These are phyloP conservation scores for Melanogaster broomeanus DNA, from an alignment of 768 basidiomycete genomes.

Conservation along the genomic window DNA sequence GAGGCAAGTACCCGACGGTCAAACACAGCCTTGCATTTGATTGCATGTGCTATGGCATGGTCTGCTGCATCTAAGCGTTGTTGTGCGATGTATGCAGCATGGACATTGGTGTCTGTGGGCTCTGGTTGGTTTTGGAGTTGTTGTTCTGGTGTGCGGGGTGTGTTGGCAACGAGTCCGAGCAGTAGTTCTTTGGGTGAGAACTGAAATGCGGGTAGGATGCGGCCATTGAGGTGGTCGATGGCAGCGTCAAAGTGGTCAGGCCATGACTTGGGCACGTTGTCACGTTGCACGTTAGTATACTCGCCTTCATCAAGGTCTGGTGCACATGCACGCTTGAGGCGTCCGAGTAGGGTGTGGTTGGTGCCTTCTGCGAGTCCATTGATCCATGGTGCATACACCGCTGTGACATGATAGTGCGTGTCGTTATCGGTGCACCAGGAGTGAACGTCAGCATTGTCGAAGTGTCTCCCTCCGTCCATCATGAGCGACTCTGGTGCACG, in stretches of 20 bases:
- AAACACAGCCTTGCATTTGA: constrained; percentile 26
- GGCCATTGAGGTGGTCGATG: constrained; percentile 15
- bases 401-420: constrained; percentile 10
- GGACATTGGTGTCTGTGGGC: constrained; percentile 5
- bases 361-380: too few relatives aligned
- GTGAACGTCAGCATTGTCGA: too few relatives aligned
- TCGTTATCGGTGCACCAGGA: constrained; percentile 5
- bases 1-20: constrained; percentile 20
- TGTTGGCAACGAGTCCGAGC: constrained; percentile 33
- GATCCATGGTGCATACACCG: constrained; percentile 32
- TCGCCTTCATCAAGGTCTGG: too few relatives aligned
- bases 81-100: constrained; percentile 20
- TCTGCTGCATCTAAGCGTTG: constrained; percentile 34
- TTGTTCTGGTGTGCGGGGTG: not conserved
- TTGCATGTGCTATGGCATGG: constrained; percentile 22
- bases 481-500: constrained; percentile 16
- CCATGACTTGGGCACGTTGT: constrained; percentile 24
- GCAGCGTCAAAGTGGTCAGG: too few relatives aligned
- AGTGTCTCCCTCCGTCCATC: constrained; percentile 27
- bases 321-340: too few relatives aligned
- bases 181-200: constrained; percentile 35
- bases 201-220: constrained; percentile 18
- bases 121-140: constrained; percentile 1
- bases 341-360: too few relatives aligned
- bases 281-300: too few relatives aligned